phyloP scores from a whole-genome alignment of 345 rosid species.

The Populus davidiana region DNA sequence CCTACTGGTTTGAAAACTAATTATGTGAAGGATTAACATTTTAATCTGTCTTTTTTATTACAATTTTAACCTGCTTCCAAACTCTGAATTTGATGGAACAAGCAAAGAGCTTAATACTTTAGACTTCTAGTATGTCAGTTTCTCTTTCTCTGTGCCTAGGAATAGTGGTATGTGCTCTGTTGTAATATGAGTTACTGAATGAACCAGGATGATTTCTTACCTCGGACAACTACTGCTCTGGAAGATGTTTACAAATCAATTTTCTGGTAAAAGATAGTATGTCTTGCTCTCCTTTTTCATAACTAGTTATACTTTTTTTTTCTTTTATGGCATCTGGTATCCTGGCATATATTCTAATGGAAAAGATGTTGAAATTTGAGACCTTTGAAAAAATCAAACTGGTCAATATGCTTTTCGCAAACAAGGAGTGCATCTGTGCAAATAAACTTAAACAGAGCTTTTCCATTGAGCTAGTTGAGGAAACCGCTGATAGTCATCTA shows the following conservation, averaged over 20 bases:
- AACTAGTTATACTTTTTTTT: background rate
- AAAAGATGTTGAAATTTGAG: background rate
- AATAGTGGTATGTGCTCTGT: constrained; percentile 4
- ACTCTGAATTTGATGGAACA: background rate
- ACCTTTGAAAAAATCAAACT: background rate
- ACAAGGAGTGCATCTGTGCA: background rate
- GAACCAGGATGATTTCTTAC: constrained; percentile 90
- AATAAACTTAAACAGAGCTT: background rate
- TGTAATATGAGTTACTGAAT: constrained; percentile 27
- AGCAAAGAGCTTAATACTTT: background rate
- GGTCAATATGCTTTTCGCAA: background rate
- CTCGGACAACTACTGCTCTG: constrained; percentile 79
- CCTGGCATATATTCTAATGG: background rate
- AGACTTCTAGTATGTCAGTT: background rate
- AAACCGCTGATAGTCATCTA: background rate
- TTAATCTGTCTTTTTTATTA: background rate
- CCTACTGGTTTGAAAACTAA: background rate
- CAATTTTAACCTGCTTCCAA: background rate
- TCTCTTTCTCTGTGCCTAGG: background rate
- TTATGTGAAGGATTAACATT: background rate
- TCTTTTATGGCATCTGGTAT: background rate
- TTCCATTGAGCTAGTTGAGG: background rate
- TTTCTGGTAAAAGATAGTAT: constrained; percentile 68
- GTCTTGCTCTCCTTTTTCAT: constrained; percentile 33
- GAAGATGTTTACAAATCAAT: constrained; percentile 78